Base-by-base conservation (phyloP, 495 filamentous ascomycete genomes). In the Aspergillus cavernicola region DNA sequence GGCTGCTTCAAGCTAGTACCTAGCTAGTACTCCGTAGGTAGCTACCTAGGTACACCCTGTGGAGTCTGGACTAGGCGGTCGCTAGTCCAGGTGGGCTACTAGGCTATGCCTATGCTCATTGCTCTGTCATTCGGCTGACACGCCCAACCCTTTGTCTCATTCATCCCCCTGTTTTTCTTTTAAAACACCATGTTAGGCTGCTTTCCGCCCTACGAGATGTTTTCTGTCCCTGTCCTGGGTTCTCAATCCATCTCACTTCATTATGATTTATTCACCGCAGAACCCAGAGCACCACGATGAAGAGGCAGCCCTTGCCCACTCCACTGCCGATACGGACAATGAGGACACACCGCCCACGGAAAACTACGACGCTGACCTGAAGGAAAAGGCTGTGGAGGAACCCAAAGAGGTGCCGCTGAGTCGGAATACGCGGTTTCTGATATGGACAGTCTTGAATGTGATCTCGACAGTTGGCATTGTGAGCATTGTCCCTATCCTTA, bases 391-490 rank as follows among this genome's bases (percentile, higher is more conserved):
- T 23, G 24, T 24, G 7, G 33, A 47, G 16, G 42, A 45, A 32
- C 0, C 23, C 10, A 31, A 13, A 3, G 42, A 40, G 42, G 24
- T 13, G 23, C 24, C 33, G 11, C 13, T 9, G 1, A 41, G 39
- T 44, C 32, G 52, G 19, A 47, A 41, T 33, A 12, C 16, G 26
- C 33, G 52, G 11, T 54, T 54, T 32, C 8, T 47, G 11, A 50
- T 60, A 26, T 60, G 57, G 57, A 60, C 57, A n/a, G 24, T 33
- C 19, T 36, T 60, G 31, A 60, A 60, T 19, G 43, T 60, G 16
- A 23, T 41, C 19, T 60, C 57, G n/a, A 54, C 52, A 3, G 52
- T 54, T 23, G 52, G 52, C 13, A 54, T 54, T 33, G 52, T 54
- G 43, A 47, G 52, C 7, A 9, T 8, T 13, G 20, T 8, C 43